Base-by-base conservation (phyloP, 208 protist genomes). In the Herpetomonas tarakana region DNA sequence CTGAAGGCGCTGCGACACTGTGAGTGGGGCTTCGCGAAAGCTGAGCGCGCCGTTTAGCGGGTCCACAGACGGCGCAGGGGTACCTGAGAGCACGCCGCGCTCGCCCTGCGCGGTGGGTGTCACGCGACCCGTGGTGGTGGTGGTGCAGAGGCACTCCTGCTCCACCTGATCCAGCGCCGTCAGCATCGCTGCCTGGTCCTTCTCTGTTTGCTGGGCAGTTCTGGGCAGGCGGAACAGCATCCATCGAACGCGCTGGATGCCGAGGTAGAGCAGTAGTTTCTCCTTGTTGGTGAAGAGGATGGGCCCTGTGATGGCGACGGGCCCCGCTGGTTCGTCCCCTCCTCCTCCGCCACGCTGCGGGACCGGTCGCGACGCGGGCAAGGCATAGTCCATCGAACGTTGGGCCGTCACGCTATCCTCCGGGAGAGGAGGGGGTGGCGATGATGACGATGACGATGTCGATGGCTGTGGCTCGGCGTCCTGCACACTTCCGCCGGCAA, bases 1-100 rank as follows among this genome's bases (percentile, higher is more conserved):
- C 7, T 46, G 64, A 24, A 78, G 12, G 2, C 60, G 56, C 69
- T 93, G 62, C 46, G 45, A 45, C 28, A 67, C n/a, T 3, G 58
- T 62, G 21, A 86, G 60, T n/a, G 74, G 58, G 11, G 52, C 62
- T 7, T 78, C 64, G 25, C 83, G 77, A 56, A 87, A 91, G 53
- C 83, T 76, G 31, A 93, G 68, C 29, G 68, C 39, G 3, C 70
- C 76, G 70, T 6, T 14, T 18, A 41, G 35, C 6, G 35, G 35
- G 14, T 6, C 6, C 6, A 41, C 35, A n/a, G n/a, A n/a, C n/a
- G n/a, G n/a, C n/a, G n/a, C n/a, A n/a, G n/a, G n/a, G n/a, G n/a
- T n/a, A n/a, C n/a, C n/a, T n/a, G n/a, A 45, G 30, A 83, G 56
- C 50, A 80, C 52, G 19, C 39, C 55, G 4, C 52, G n/a, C 30